Conservation (phyloP, 2,329 filamentous ascomycete species). For the Fonsecaea erecta region DNA sequence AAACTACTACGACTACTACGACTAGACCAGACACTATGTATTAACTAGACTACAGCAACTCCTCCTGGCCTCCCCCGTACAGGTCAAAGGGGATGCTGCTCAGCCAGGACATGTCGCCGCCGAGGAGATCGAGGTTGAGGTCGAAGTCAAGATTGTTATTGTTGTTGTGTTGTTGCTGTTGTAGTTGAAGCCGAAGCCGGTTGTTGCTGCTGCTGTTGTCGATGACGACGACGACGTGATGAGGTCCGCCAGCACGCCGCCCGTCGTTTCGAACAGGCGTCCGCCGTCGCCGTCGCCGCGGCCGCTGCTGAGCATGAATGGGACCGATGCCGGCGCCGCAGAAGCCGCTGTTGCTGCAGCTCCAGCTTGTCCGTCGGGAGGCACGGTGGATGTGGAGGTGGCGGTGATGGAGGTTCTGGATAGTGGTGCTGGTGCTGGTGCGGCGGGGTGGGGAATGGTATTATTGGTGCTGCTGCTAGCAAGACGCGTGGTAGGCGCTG, state of each 20-base stretch:
- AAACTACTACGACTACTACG: no score
- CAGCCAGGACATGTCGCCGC: conserved; percentile 21
- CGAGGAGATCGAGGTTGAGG: conserved; percentile 16
- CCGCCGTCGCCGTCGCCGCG: background rate
- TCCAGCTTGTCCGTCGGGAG: no score
- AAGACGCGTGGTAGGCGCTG: background rate
- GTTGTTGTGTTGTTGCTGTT: no score
- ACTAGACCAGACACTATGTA: no score
- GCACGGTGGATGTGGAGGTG: no score
- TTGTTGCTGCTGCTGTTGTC: no score
- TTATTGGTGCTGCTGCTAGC: background rate
- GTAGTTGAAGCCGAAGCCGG: no score
- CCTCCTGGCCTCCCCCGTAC: background rate
- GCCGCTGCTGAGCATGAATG: background rate
- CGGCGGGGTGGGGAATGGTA: background rate
- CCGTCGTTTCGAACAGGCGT: background rate
- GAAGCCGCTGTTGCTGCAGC: no score
- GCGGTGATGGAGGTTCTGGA: background rate
- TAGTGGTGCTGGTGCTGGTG: background rate
- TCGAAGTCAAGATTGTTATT: background rate
- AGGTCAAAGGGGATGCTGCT: conserved; percentile 19
- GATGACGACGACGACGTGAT: background rate
- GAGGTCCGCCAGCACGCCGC: no score
- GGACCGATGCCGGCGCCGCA: background rate
- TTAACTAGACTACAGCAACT: no score